Percentiles rank a stretch among this genome's conserved stretches.
These are phyloP conservation scores for Grosmannia penicillata DNA, from an alignment of 2,329 filamentous ascomycete genomes.

Conservation along the genomic window DNA sequence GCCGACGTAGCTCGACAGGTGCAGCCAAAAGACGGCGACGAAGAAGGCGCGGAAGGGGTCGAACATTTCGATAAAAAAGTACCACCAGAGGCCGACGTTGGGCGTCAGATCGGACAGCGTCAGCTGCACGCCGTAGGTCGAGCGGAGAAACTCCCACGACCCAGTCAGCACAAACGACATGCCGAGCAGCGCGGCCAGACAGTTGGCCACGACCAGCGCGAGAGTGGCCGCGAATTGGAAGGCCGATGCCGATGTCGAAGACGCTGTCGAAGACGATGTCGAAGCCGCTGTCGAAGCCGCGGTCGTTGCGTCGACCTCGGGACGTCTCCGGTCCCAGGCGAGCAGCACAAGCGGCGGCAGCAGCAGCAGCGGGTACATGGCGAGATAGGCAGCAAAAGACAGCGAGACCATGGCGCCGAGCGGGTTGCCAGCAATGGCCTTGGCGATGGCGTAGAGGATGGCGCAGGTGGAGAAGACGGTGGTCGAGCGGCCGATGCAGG, in stretches of 20 bases:
- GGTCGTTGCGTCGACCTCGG: too few relatives aligned
- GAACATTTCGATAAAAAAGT: slow-evolving; percentile 99
- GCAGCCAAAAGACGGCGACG: slow-evolving; percentile 94
- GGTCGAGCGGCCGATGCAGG: slow-evolving; percentile 80
- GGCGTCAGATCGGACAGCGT: slow-evolving; percentile 85
- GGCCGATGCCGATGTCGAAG: slow-evolving; percentile 15
- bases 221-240: slow-evolving; percentile 39
- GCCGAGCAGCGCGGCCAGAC: slow-evolving; percentile 47
- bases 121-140: slow-evolving; percentile 87
- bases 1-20: slow-evolving; percentile 78
- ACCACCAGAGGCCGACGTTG: slow-evolving; percentile 97
- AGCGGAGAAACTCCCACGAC: slow-evolving; percentile 76
- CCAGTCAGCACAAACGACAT: slow-evolving; percentile 62
- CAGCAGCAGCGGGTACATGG: slow-evolving; percentile 79
- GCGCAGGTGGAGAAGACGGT: slow-evolving; percentile 80
- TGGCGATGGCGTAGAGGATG: slow-evolving; percentile 69
- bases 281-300: too few relatives aligned
- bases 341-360: slow-evolving; percentile 71
- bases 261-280: slow-evolving; percentile 13
- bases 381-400: slow-evolving; percentile 77
- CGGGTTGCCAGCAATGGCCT: slow-evolving; percentile 59
- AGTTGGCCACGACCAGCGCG: slow-evolving; percentile 34
- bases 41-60: slow-evolving; percentile 97
- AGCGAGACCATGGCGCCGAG: slow-evolving; percentile 71
- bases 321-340: slow-evolving; percentile 49